Evolutionary conservation across 192 early-diverging fungal species (phyloP).

Genomic region (Backusella macrospora): DNA sequence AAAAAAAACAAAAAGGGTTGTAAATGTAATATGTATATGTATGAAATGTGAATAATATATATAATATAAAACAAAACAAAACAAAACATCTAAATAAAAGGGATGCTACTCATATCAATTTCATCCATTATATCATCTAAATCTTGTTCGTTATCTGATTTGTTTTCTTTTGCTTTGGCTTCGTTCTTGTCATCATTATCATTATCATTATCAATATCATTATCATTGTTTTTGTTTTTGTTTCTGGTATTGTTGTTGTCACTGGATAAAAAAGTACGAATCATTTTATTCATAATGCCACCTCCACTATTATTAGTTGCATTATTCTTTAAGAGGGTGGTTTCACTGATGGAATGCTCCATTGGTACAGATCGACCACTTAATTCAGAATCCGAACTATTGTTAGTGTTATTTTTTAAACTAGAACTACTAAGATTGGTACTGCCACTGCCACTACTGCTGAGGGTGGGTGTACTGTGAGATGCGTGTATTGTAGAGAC

Average conservation of each 20-base stretch:
- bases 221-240: background rate
- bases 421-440: no score
- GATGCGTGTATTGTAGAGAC: background rate
- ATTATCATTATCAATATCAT: no score
- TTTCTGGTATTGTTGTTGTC: background rate
- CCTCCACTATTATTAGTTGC: background rate
- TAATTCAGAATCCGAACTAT: background rate
- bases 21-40: background rate
- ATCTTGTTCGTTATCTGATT: constrained; percentile 15
- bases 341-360: background rate
- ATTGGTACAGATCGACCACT: background rate
- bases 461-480: background rate
- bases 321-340: no score
- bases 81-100: constrained; percentile 24
- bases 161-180: background rate
- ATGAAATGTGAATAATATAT: background rate
- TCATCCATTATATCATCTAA: constrained; percentile 27
- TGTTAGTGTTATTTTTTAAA: background rate
- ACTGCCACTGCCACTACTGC: background rate
- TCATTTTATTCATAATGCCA: constrained; percentile 20
- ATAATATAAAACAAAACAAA: no score
- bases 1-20: background rate
- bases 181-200: background rate
- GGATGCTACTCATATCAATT: constrained; percentile 27
- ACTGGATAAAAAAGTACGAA: constrained; percentile 23